Evolutionary conservation across 768 basidiomycete species (phyloP).

Genomic region (Pisolithus tinctorius): DNA sequence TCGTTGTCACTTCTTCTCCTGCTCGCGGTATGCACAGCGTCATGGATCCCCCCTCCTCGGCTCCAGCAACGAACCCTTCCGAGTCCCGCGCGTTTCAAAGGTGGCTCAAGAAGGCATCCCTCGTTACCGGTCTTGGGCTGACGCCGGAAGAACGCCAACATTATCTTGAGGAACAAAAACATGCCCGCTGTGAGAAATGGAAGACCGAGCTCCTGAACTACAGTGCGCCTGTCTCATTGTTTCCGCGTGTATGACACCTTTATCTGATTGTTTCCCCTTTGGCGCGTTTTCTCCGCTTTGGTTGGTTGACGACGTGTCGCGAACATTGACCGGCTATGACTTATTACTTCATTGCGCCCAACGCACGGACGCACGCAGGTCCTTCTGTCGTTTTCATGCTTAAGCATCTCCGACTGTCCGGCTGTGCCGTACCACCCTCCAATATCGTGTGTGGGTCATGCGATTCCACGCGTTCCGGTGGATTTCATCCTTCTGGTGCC

Average conservation of each 20-base stretch:
- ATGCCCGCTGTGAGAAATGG: conserved; percentile 57
- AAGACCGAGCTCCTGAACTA: conserved; percentile 61
- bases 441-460: conserved; percentile 86
- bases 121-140: conserved; percentile 48
- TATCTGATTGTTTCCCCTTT: conserved; percentile 8
- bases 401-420: conserved; percentile 74
- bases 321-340: too few relatives aligned
- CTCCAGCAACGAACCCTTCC: conserved; percentile 14
- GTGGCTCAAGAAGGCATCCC: conserved; percentile 45
- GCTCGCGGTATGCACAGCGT: neutral
- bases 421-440: conserved; percentile 60
- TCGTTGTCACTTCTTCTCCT: too few relatives aligned
- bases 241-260: conserved; percentile 4
- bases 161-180: conserved; percentile 30
- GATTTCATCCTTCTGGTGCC: conserved; percentile 76
- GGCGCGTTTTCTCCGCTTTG: neutral
- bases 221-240: conserved; percentile 42
- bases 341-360: too few relatives aligned
- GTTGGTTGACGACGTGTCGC: too few relatives aligned
- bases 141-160: conserved; percentile 35
- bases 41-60: conserved; percentile 27
- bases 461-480: conserved; percentile 66
- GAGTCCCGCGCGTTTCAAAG: conserved; percentile 33
- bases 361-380: conserved; percentile 38
- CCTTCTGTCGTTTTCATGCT: conserved; percentile 88